Conservation (phyloP, 202 grass and related monocot genomes). For the Dendrocalamus latiflorus region DNA sequence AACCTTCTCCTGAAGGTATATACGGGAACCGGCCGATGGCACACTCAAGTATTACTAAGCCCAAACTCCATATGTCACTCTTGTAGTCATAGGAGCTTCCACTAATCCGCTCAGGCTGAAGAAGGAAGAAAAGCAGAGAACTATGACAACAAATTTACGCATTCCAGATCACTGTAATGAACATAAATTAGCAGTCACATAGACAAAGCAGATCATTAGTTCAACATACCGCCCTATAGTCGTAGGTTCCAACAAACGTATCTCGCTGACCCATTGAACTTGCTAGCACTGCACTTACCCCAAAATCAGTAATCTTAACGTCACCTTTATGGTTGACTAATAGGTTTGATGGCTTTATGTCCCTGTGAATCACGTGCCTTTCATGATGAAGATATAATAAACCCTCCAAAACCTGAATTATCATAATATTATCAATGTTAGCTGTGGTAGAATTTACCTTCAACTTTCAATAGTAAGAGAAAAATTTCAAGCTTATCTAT, state of each 20-base stretch:
- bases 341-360: constrained; percentile 97
- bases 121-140: constrained; percentile 17
- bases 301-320: constrained; percentile 93
- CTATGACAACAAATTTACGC: constrained; percentile 6
- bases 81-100: constrained; percentile 96
- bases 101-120: constrained; percentile 88
- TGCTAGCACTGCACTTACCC: constrained; percentile 83
- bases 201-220: background rate
- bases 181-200: constrained; percentile 2
- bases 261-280: constrained; percentile 85
- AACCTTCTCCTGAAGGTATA: constrained; percentile 62
- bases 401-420: constrained; percentile 82
- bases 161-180: constrained; percentile 6
- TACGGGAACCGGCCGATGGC: constrained; percentile 94
- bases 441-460: background rate
- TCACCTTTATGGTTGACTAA: constrained; percentile 91
- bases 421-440: constrained; percentile 16
- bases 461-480: background rate
- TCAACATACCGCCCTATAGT: constrained; percentile 94
- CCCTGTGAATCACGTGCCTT: constrained; percentile 95
- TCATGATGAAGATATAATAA: constrained; percentile 92
- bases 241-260: constrained; percentile 96
- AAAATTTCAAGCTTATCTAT: background rate
- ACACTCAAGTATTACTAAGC: constrained; percentile 94
- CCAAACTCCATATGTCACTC: constrained; percentile 99